These are phyloP conservation scores for Quercus bicolor DNA, from an alignment of 306 rosid genomes.

Conservation along the genomic window DNA sequence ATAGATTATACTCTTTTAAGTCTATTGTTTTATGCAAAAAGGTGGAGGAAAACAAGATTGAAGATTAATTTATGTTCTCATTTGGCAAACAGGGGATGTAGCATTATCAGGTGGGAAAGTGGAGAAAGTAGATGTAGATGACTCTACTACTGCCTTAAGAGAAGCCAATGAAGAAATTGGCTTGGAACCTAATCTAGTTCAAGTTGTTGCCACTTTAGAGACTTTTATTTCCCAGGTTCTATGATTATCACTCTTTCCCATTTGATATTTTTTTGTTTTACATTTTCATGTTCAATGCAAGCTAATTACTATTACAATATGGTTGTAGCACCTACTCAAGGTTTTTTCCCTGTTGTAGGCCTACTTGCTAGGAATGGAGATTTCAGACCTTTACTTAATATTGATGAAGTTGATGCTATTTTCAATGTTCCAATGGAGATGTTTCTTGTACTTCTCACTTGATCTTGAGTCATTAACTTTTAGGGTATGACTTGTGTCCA, in stretches of 20 bases:
- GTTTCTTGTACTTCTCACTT: constrained; percentile 7
- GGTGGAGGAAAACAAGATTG: not conserved
- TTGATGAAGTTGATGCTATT: constrained; percentile 26
- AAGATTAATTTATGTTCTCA: not conserved
- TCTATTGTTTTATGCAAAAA: no score
- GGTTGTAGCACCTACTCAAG: constrained; percentile 18
- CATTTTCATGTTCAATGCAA: not conserved
- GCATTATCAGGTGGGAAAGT: constrained; percentile 38
- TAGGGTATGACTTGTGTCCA: no score
- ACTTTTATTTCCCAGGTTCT: constrained; percentile 29
- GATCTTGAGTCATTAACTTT: not conserved
- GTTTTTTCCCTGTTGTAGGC: constrained; percentile 34
- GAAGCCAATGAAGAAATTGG: constrained; percentile 41
- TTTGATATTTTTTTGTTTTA: not conserved
- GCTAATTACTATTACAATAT: not conserved
- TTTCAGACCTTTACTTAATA: constrained; percentile 29
- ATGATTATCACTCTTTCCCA: not conserved
- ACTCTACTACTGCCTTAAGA: constrained; percentile 32
- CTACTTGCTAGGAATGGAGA: constrained; percentile 15
- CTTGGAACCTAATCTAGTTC: constrained; percentile 23
- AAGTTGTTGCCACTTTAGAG: constrained; percentile 25
- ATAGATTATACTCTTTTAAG: no score
- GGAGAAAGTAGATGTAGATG: constrained; percentile 35
- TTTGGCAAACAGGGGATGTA: constrained; percentile 31
- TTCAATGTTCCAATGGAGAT: constrained; percentile 33